Evolutionary conservation across 2,329 filamentous ascomycete species (phyloP), one percentile per base, ranked within the genome.

Genomic region (Lomentospora prolificans): DNA sequence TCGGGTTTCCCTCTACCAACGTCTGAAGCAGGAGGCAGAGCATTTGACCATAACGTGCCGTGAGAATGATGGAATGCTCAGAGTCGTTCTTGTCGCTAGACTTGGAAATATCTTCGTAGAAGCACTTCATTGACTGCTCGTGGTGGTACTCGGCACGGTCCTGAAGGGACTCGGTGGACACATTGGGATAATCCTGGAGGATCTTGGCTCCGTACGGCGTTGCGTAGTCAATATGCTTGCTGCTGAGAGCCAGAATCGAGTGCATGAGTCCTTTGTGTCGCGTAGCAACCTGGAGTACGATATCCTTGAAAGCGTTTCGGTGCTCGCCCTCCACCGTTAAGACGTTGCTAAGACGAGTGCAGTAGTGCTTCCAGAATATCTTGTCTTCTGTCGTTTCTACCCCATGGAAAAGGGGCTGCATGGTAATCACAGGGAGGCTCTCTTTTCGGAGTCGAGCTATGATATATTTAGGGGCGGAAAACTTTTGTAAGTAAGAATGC

Each of bases 181-280:
- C 75, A 33, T 70, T 69, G 2, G 76, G 72, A 22, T 78, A 74
- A 22, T 77, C 73, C 31, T 69, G 69, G 4, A 85, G 67, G 3
- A 84, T 64, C 50, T 78, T 80, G 57, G 67, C 61, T 9, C 79
- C 81, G 55, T 83, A 81, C 0, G 79, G 75, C 0, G 80, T 78
- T 3, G 77, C 74, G 58, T 77, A 77, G 66, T 85, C 79, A 55
- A 85, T 78, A 63, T 95, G 90, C 58, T 85, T 90, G 62, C 88
- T 88, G 36, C 90, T 88, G 7, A 96, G 76, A 48, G 88, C 90
- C 55, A 96, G 78, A 52, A 96, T 82, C 9, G 90, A 94, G 67
- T 96, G 90, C 90, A 96, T 95, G 54, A 96, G 75, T 10, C 89
- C 89, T 59, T 84, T 79, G 65, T 95, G 86, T 58, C 85, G 78